Evolutionary conservation across 2,329 filamentous ascomycete species (phyloP), one percentile per base, ranked within the genome.

Genomic region (Aspergillus udagawae): DNA sequence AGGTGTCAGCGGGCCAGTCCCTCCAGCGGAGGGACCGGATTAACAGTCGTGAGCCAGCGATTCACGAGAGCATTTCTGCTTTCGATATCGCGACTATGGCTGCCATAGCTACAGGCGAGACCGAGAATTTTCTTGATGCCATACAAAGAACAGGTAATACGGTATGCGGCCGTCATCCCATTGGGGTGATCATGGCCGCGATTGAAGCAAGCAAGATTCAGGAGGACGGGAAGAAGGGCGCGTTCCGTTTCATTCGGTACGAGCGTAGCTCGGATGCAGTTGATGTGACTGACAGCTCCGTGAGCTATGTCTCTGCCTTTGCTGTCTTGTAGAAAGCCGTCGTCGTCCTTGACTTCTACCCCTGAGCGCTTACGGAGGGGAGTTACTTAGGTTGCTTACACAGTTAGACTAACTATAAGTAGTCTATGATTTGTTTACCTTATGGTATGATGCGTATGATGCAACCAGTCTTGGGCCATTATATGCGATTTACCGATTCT

Each of bases 251-350:
- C 67, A 82, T 96, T 55, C 82, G 89, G 67, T 99, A 99, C 73
- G 87, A 96, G 70, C 84, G 92, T 58, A 99, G 93, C 75, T 87
- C 85, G 58, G 77, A 95, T 72, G 89, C 89, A 3, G 80, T 83
- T 63, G 80, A 80, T 29, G 79, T 87, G 1, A 73, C 70, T 17
- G 91, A 96, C 62, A 94, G 87, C 63, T 97, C 92, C 65, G 94
- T 99, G 52, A 97, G 92, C 76, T 99, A 99, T 74, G 92, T 90
- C 3, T 93, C 92, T 71, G 94, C 92, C 3, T 96, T 94, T 80
- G 91, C 92, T 8, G 80, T 92, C 17, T 69, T 92, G 35, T 92
- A 68, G 53, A 12, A 23, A 23, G 4, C 12, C 7, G 21, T 45
- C 42, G 4, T 47, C 23, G 4, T 47, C 10, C 44, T 47, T 20